Percentiles rank a stretch among this genome's conserved stretches.
Evolutionary conservation across 2,329 filamentous ascomycete species (phyloP).

Genomic region (Colletotrichum echinochloae): DNA sequence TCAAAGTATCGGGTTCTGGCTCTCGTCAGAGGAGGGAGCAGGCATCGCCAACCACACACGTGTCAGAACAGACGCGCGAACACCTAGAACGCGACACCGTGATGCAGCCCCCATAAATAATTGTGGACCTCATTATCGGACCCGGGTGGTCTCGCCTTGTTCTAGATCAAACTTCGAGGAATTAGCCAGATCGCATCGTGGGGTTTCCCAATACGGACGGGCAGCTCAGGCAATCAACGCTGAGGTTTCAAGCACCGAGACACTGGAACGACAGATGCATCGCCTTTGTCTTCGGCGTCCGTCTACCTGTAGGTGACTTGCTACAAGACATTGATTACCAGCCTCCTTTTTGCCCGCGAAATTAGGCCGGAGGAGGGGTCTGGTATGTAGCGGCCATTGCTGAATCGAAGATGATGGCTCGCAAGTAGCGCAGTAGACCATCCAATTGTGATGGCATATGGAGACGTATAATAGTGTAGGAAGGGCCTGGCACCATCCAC

Average conservation of each 20-base stretch:
- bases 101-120: background rate
- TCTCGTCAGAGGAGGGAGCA: background rate
- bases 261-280: background rate
- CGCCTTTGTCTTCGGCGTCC: background rate
- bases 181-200: background rate
- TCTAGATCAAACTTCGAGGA: background rate
- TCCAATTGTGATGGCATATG: background rate
- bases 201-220: background rate
- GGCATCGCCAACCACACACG: background rate
- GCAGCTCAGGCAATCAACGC: background rate
- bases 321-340: too few relatives aligned
- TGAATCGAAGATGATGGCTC: background rate
- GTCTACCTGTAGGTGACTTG: background rate
- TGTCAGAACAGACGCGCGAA: background rate
- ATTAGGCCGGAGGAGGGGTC: background rate
- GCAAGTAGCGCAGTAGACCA: background rate
- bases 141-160: slow-evolving; percentile 7
- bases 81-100: background rate
- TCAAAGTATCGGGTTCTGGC: background rate
- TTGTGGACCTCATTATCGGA: background rate
- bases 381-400: background rate
- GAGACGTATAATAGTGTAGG: background rate
- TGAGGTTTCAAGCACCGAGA: background rate
- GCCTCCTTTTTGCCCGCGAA: background rate
- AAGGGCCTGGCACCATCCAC: background rate